Base-by-base conservation (phyloP, 345 rosid species). In the Moricandia moricandioides region DNA sequence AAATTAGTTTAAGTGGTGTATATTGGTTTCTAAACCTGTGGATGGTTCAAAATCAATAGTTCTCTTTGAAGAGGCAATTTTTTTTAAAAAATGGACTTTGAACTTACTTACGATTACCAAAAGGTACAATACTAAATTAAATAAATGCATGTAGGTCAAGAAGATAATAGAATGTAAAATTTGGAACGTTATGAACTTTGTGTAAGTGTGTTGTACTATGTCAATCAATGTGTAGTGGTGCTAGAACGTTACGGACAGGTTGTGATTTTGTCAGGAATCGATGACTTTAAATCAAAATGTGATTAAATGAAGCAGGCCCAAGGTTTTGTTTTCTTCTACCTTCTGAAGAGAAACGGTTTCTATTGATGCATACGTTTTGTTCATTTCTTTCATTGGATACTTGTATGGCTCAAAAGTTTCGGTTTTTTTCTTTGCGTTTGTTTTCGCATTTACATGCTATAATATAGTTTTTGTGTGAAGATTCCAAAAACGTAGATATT, bases 161-260 rank as follows among this genome's bases (percentile, higher is more conserved):
- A 77, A 10, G n/a, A 71, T 26, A 77, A 77, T 65, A 57, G 67
- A 77, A 77, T 77, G 72, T 57, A 77, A 64, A 64, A 57, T 31
- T 70, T 70, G 80, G 80, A 65, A 77, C 80, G 80, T 58, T 70
- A 34, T 76, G n/a, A n/a, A n/a, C n/a, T n/a, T n/a, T n/a, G 80
- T 59, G 72, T 26, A 77, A 76, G 60, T 63, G 71, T 21, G 56
- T 63, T 76, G 80, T 76, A 70, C 79, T 67, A 56, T 54, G 58
- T 76, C 80, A 69, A 26, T 77, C 58, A 75, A 77, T 52, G 80
- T 77, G 71, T 75, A 77, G 62, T 70, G 76, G 76, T 70, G 80
- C 66, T 3, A 77, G 67, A 71, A 57, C 71, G 76, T 66, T 77
- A 77, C 67, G 80, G 80, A 77, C 75, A 65, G 62, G 61, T 70